A percentile compares a stretch with the other conserved stretches of the same genome.
Conservation (phyloP, 2,329 filamentous ascomycete species). For the Chrysosporium keratinophilum region DNA sequence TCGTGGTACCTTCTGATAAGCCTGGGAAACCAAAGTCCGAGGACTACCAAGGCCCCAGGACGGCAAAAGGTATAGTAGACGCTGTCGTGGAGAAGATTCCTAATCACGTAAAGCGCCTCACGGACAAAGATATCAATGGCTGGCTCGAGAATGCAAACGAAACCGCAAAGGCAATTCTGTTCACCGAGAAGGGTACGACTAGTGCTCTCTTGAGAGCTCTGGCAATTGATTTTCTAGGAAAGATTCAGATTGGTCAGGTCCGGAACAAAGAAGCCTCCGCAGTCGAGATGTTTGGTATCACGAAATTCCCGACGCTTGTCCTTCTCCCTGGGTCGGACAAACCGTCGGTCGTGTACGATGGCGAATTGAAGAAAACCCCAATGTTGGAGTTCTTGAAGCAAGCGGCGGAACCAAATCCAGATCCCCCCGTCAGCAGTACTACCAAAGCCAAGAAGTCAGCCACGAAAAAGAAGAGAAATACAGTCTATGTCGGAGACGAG, state of each 20-base stretch:
- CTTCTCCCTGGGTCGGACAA: slow-evolving; percentile 62
- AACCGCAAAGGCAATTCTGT: slow-evolving; percentile 74
- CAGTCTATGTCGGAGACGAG: slow-evolving; percentile 40
- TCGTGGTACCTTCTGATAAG: slow-evolving; percentile 76
- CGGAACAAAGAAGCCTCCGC: slow-evolving; percentile 66
- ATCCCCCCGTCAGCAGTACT: slow-evolving; percentile 45
- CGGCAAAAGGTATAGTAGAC: slow-evolving; percentile 77
- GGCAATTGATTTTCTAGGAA: slow-evolving; percentile 80
- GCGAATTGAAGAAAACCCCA: slow-evolving; percentile 72
- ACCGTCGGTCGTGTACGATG: slow-evolving; percentile 62
- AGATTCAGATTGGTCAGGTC: slow-evolving; percentile 70
- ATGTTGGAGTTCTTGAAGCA: slow-evolving; percentile 77
- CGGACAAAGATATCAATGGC: slow-evolving; percentile 64
- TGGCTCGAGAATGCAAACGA: slow-evolving; percentile 62
- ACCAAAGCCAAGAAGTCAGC: slow-evolving; percentile 22
- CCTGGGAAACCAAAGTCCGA: slow-evolving; percentile 69
- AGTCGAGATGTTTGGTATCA: slow-evolving; percentile 63
- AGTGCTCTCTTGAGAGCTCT: slow-evolving; percentile 72
- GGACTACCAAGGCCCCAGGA: slow-evolving; percentile 78
- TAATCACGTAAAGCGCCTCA: slow-evolving; percentile 75
- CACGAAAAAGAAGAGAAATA: slow-evolving; percentile 25
- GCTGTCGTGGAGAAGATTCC: slow-evolving; percentile 78
- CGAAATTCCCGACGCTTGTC: slow-evolving; percentile 68
- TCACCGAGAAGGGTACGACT: slow-evolving; percentile 84
- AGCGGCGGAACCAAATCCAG: slow-evolving; percentile 66